phyloP scores from a whole-genome alignment of 768 basidiomycete genomes.

The Rhodotorula taiwanensis region DNA sequence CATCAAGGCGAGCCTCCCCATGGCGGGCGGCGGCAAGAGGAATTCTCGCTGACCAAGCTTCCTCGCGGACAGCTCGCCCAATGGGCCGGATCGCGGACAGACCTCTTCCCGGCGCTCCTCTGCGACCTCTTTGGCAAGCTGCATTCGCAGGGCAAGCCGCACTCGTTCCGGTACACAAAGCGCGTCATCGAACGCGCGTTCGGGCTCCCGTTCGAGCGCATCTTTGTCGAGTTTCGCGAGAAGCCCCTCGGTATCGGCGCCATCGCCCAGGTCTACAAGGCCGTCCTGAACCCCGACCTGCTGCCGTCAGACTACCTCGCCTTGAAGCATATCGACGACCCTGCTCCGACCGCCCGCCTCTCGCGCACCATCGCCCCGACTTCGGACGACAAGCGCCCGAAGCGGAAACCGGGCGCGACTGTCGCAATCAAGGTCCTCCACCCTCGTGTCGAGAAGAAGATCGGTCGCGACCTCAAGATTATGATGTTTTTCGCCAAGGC shows the following conservation, averaged over 20 bases:
- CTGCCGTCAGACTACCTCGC: constrained; percentile 76
- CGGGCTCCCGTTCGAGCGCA: constrained; percentile 69
- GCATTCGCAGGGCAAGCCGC: constrained; percentile 79
- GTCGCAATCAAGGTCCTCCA: constrained; percentile 97
- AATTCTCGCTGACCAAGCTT: too few species aligned
- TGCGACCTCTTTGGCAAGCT: constrained; percentile 77
- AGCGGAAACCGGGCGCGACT: constrained; percentile 71
- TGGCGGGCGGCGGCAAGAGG: too few species aligned
- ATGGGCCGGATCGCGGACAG: constrained; percentile 94
- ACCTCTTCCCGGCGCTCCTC: constrained; percentile 79
- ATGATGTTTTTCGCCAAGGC: constrained; percentile 84
- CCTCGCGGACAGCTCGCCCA: constrained; percentile 65
- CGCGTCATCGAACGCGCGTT: constrained; percentile 76
- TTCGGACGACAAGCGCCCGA: constrained; percentile 46
- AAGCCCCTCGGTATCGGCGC: constrained; percentile 92
- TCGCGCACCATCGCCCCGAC: constrained; percentile 26
- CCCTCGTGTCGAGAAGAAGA: constrained; percentile 71
- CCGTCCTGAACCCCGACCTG: constrained; percentile 71
- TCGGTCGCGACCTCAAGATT: constrained; percentile 82
- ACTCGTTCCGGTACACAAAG: constrained; percentile 72
- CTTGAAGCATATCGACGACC: constrained; percentile 53
- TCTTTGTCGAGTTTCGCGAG: constrained; percentile 83
- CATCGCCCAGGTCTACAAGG: constrained; percentile 96
- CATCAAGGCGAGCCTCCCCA: constrained; percentile 65
- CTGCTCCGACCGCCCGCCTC: constrained; percentile 14